A percentile compares a stretch with the other conserved stretches of the same genome.
phyloP scores from a whole-genome alignment of 495 filamentous ascomycete genomes.

The Beverwykella pulmonaria region DNA sequence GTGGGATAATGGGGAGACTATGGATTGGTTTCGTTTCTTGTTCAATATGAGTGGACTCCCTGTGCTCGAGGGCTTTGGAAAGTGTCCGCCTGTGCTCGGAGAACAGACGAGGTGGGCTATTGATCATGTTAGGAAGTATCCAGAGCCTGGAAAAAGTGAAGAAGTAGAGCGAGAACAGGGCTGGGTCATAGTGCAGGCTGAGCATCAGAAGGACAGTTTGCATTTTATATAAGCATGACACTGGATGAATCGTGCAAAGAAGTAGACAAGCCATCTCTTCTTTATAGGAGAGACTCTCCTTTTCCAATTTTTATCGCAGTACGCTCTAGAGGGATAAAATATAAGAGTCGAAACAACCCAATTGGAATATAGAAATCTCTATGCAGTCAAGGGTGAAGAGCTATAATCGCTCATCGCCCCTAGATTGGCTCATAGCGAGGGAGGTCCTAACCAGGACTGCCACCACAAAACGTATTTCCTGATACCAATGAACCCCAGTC shows the following conservation, averaged over 20 bases:
- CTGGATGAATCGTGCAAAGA: background rate
- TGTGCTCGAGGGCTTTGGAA: slow-evolving; percentile 49
- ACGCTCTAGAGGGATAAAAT: too few species aligned
- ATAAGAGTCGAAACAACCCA: too few species aligned
- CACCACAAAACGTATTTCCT: too few species aligned
- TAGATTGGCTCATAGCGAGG: too few species aligned
- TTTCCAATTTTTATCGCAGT: too few species aligned
- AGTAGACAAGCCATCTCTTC: too few species aligned
- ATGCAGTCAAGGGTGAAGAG: too few species aligned
- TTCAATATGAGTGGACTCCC: slow-evolving; percentile 51
- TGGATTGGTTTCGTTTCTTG: slow-evolving; percentile 48
- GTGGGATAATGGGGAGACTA: slow-evolving; percentile 53
- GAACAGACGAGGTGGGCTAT: slow-evolving; percentile 52
- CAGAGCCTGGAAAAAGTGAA: slow-evolving; percentile 45
- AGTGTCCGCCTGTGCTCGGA: slow-evolving; percentile 50
- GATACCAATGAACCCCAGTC: too few species aligned
- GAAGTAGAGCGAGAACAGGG: slow-evolving; percentile 14
- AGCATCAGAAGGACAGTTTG: slow-evolving; percentile 9
- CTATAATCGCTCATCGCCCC: too few species aligned
- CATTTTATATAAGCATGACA: slow-evolving; percentile 15
- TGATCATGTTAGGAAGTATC: slow-evolving; percentile 55
- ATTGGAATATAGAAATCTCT: too few species aligned
- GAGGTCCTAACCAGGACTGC: too few species aligned
- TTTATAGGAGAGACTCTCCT: too few species aligned
- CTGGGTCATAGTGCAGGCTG: slow-evolving; percentile 11